Base-by-base conservation (phyloP, 768 basidiomycete species). In the Mycena galericulata region DNA sequence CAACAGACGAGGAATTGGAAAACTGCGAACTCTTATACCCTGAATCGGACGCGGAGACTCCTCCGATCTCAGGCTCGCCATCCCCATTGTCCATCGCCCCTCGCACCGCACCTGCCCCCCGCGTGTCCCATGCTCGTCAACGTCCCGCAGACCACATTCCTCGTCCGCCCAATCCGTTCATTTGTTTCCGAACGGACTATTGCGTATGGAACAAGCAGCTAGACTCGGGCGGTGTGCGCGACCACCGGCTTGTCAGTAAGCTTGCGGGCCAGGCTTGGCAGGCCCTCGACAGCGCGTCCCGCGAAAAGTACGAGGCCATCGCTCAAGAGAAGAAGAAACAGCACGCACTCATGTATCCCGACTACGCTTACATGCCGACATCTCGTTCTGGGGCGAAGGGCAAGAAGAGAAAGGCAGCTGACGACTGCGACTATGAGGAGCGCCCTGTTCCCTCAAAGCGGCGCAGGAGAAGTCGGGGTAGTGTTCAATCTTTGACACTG, bases 131-230 rank as follows among this genome's bases (percentile, higher is more conserved):
- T 68, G 63, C 73, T 15, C 74, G 69, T 41, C 72, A 71, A 15
- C 75, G 77, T 24, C 73, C 76, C 78, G 74, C 79, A 76, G 74
- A 76, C 74, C 87, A 90, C 75, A 86, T 92, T 38, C 86, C 88
- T 34, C 88, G 92, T 24, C 92, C 92, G 1, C 85, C 90, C 46
- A 94, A 94, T 72, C 89, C 91, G 7, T 94, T 93, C 81, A 90
- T 94, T 76, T 79, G 92, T 61, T 94, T 87, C 76, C 88, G 92
- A 24, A 90, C 86, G 41, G 84, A 84, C 73, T 84, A 90, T 55
- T 91, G 92, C 80, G 81, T 85, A 4, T 80, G 82, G 69, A 82
- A 86, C 36, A 85, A 86, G 72, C 76, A 85, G 29, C 17, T 27
- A 29, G 87, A 87, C 68, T 78, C 78, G 5, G 69, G 78, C 36